Percentiles rank a stretch among this genome's conserved stretches.
Conservation (phyloP, 192 early-diverging fungal genomes). For the Podochytrium sp. region DNA sequence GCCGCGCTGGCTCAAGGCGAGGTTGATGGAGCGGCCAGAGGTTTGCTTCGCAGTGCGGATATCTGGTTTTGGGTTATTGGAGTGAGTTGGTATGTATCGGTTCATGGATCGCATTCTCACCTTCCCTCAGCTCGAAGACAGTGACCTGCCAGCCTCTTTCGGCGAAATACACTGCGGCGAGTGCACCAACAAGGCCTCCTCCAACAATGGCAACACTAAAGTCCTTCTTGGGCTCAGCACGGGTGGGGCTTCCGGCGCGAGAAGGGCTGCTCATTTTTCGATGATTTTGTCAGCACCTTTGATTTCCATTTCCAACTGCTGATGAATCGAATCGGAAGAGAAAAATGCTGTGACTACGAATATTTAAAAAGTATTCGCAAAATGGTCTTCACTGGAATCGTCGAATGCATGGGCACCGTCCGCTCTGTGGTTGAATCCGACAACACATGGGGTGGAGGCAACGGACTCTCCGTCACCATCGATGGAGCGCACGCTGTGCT, state of each 20-base stretch:
- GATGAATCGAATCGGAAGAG: too few relatives aligned
- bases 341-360: too few relatives aligned
- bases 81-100: neutral
- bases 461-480: slow-evolving; percentile 85
- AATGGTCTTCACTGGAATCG: slow-evolving; percentile 89
- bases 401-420: slow-evolving; percentile 88
- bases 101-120: too few relatives aligned
- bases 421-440: slow-evolving; percentile 70
- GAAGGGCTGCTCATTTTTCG: too few relatives aligned
- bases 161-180: slow-evolving; percentile 89
- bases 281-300: too few relatives aligned
- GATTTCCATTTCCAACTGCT: too few relatives aligned
- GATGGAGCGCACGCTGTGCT: slow-evolving; percentile 73
- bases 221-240: slow-evolving; percentile 50
- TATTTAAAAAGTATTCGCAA: neutral
- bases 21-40: slow-evolving; percentile 83
- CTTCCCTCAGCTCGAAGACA: slow-evolving; percentile 83
- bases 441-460: slow-evolving; percentile 76
- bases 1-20: slow-evolving; percentile 88
- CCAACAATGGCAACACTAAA: slow-evolving; percentile 78
- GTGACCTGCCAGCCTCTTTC: slow-evolving; percentile 88
- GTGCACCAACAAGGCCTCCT: slow-evolving; percentile 84
- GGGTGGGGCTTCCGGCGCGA: too few relatives aligned
- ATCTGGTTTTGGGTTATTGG: slow-evolving; percentile 40
- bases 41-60: slow-evolving; percentile 35